Percentiles rank a stretch among this genome's conserved stretches.
phyloP scores from a whole-genome alignment of 1,284 basidiomycete genomes.

The Pulveroboletus sp. region DNA sequence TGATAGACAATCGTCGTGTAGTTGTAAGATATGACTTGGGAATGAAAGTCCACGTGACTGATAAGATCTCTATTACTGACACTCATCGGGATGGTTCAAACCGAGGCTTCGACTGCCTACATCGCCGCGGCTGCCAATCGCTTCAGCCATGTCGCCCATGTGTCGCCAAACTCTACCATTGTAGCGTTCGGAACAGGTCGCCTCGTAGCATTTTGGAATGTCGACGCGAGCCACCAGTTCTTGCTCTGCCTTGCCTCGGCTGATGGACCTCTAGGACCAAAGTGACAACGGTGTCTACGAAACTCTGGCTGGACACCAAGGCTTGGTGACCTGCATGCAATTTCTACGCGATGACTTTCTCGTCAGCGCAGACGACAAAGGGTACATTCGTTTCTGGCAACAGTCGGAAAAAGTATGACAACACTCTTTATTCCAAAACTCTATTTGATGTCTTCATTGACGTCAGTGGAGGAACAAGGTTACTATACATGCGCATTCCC shows the following conservation, averaged over 20 bases:
- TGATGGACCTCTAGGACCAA: constrained; percentile 42
- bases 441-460: constrained; percentile 14
- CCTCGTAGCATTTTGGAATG: constrained; percentile 78
- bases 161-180: constrained; percentile 51
- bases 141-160: constrained; percentile 64
- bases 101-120: constrained; percentile 49
- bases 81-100: constrained; percentile 14
- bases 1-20: not conserved
- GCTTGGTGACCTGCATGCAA: constrained; percentile 75
- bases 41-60: constrained; percentile 5
- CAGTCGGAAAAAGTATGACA: constrained; percentile 41
- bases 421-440: constrained; percentile 12
- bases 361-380: constrained; percentile 75
- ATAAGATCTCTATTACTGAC: constrained; percentile 4
- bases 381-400: constrained; percentile 59
- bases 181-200: constrained; percentile 81
- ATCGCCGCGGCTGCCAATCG: constrained; percentile 81
- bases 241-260: not conserved
- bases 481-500: constrained; percentile 61
- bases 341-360: constrained; percentile 55
- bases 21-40: not conserved
- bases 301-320: constrained; percentile 76
- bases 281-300: constrained; percentile 56
- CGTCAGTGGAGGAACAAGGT: constrained; percentile 54
- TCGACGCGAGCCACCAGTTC: constrained; percentile 44